Evolutionary conservation across 2,329 filamentous ascomycete species (phyloP).

Genomic region (Pseudogymnoascus sp.): DNA sequence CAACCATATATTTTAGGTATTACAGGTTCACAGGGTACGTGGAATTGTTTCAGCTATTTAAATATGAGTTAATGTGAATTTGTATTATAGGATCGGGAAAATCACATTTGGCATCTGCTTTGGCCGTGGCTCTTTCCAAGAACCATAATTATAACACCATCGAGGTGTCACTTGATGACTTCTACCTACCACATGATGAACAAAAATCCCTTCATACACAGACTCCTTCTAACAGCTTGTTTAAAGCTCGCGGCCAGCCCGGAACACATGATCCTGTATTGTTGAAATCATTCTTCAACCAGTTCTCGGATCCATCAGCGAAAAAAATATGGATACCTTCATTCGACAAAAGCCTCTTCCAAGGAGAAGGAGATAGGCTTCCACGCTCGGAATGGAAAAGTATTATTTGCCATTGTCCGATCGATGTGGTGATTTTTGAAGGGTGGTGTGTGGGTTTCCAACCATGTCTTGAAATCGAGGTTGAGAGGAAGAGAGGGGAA

Average conservation of each 20-base stretch:
- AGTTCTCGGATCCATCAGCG: background rate
- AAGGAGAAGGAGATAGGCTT: slow-evolving; percentile 55
- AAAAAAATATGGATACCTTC: slow-evolving; percentile 39
- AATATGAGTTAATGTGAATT: background rate
- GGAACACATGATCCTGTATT: slow-evolving; percentile 36
- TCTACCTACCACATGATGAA: slow-evolving; percentile 68
- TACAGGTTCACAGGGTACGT: background rate
- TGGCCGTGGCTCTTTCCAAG: background rate
- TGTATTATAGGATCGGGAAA: background rate
- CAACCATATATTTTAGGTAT: background rate
- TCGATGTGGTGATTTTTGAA: slow-evolving; percentile 56
- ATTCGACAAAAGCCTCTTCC: slow-evolving; percentile 59
- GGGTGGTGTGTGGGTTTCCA: slow-evolving; percentile 68
- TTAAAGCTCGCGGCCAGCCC: slow-evolving; percentile 77
- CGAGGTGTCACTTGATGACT: slow-evolving; percentile 56
- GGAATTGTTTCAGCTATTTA: background rate
- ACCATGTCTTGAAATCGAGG: slow-evolving; percentile 37
- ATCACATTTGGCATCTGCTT: background rate
- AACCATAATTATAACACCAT: background rate
- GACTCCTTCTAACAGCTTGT: slow-evolving; percentile 63
- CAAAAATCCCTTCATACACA: slow-evolving; percentile 57
- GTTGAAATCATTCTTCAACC: slow-evolving; percentile 11
- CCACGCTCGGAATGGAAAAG: slow-evolving; percentile 42
- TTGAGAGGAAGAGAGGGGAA: slow-evolving; percentile 40
- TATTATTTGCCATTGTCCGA: slow-evolving; percentile 28